These are phyloP conservation scores for Clonostachys sp. DNA, from an alignment of 2,329 filamentous ascomycete genomes.

Conservation along the genomic window DNA sequence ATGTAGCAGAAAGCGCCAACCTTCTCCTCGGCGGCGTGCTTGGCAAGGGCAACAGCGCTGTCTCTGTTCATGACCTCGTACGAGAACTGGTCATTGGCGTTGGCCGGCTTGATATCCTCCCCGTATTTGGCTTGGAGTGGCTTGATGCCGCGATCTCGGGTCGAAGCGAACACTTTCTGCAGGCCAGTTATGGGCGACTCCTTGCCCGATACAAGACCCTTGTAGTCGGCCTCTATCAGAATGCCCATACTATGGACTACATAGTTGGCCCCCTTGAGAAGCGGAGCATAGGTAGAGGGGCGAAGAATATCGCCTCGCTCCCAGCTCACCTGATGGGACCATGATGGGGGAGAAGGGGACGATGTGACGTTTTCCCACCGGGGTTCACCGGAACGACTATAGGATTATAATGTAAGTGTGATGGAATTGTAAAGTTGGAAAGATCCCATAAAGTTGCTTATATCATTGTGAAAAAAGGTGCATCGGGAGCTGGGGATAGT, in stretches of 20 bases:
- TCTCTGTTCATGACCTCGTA: constrained; percentile 98
- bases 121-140: constrained; percentile 60
- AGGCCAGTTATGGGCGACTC: constrained; percentile 80
- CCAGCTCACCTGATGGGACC: constrained; percentile 83
- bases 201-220: constrained; percentile 77
- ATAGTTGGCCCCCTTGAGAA: constrained; percentile 73
- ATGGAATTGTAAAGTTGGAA: not conserved
- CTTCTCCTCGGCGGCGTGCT: constrained; percentile 62
- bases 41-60: constrained; percentile 75
- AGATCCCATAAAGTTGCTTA: not conserved
- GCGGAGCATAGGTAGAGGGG: constrained; percentile 71
- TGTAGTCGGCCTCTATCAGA: constrained; percentile 95
- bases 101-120: constrained; percentile 58
- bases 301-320: constrained; percentile 82
- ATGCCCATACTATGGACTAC: constrained; percentile 97
- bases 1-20: constrained; percentile 78
- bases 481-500: too few species aligned
- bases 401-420: constrained; percentile 8
- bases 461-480: not conserved
- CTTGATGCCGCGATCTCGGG: constrained; percentile 61
- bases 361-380: constrained; percentile 78
- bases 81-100: constrained; percentile 73
- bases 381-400: constrained; percentile 84
- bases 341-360: constrained; percentile 65
- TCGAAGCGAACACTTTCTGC: constrained; percentile 69